Conservation (phyloP, 345 rosid genomes). For the Syzygium jambos region DNA sequence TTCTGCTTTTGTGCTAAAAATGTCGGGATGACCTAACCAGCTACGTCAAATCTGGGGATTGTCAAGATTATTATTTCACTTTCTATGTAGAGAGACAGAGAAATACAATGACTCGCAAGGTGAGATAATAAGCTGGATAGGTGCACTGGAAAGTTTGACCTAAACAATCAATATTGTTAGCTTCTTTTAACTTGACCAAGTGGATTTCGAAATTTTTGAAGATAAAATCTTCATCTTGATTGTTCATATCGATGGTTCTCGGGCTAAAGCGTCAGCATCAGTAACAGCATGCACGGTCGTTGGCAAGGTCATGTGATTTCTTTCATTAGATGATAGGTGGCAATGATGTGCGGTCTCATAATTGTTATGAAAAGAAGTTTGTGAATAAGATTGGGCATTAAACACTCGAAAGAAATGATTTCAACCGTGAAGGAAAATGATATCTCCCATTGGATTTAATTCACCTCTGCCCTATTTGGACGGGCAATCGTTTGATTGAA, state of each 20-base stretch:
- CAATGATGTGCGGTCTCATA: not conserved
- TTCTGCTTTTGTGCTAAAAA: not conserved
- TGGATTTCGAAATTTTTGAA: not conserved
- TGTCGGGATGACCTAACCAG: not conserved
- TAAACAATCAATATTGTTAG: not conserved
- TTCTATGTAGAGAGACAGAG: not conserved
- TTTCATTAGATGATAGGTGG: not conserved
- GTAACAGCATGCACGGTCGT: not conserved
- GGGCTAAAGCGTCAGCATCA: not conserved
- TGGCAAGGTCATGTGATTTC: not conserved
- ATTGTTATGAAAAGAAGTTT: not conserved
- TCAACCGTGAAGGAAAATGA: not conserved
- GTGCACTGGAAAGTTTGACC: not conserved
- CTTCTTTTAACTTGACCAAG: not conserved
- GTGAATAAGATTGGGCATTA: not conserved
- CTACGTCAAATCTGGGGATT: not conserved
- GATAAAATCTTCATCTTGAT: not conserved
- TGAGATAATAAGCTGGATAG: not conserved
- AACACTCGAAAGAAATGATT: not conserved
- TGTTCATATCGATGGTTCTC: not conserved
- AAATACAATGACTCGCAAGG: not conserved
- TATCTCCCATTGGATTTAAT: not conserved
- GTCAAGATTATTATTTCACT: not conserved
- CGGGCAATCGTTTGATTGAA: not conserved
- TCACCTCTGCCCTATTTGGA: not conserved